phyloP scores from a whole-genome alignment of 2,329 filamentous ascomycete genomes.

The Lachnellula suecica region DNA sequence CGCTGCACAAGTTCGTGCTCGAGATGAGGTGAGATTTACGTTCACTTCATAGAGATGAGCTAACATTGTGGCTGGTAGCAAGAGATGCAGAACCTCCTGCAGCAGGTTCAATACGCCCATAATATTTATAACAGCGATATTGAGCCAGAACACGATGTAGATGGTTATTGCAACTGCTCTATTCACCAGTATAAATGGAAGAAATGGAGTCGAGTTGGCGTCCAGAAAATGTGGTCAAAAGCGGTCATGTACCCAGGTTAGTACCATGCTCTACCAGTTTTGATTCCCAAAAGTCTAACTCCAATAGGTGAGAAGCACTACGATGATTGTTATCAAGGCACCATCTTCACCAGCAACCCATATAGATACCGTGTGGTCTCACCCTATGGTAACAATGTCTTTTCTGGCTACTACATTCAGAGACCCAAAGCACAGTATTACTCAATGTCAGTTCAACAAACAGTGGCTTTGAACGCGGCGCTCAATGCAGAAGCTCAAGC shows the following conservation, averaged over 20 bases:
- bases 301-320: conserved; percentile 20
- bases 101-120: conserved; percentile 38
- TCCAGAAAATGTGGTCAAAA: conserved; percentile 42
- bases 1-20: conserved; percentile 37
- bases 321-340: conserved; percentile 16
- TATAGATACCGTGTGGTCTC: conserved; percentile 34
- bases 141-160: conserved; percentile 45
- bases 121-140: conserved; percentile 45
- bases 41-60: conserved; percentile 2
- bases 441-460: conserved; percentile 35
- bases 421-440: conserved; percentile 34
- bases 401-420: conserved; percentile 13
- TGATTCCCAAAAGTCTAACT: conserved; percentile 6
- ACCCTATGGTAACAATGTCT: conserved; percentile 31
- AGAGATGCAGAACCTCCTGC: conserved; percentile 43
- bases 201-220: conserved; percentile 36
- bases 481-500: conserved; percentile 37
- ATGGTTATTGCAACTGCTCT: conserved; percentile 38
- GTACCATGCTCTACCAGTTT: too few relatives aligned
- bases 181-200: conserved; percentile 39
- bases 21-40: conserved; percentile 36
- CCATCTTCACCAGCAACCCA: conserved; percentile 35
- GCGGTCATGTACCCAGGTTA: conserved; percentile 48
- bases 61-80: conserved; percentile 30
- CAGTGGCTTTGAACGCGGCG: conserved; percentile 35